phyloP scores from a whole-genome alignment of 2,329 filamentous ascomycete species.

The Raffaelea ambrosiae region DNA sequence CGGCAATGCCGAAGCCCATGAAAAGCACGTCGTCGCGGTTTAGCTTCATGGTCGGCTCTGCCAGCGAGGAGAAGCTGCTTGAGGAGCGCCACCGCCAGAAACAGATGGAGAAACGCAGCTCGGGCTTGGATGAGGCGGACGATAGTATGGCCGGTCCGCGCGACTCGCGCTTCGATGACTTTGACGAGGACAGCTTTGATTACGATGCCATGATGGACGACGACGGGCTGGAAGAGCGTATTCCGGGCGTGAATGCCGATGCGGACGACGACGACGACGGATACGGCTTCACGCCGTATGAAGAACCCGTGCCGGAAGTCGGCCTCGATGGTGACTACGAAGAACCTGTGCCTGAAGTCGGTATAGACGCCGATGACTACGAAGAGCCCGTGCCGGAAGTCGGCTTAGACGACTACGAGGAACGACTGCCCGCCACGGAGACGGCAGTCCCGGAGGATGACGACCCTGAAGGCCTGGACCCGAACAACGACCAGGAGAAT shows the following conservation, averaged over 20 bases:
- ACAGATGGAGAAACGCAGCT: slow-evolving; percentile 50
- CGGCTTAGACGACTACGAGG: not conserved
- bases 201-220: slow-evolving; percentile 59
- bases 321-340: not conserved
- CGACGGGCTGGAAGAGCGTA: slow-evolving; percentile 57
- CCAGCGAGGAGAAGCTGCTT: slow-evolving; percentile 57
- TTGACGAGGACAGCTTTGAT: slow-evolving; percentile 52
- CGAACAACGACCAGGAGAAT: slow-evolving; percentile 50
- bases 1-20: slow-evolving; percentile 53
- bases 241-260: slow-evolving; percentile 45
- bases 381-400: slow-evolving; percentile 35
- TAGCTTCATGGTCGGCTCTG: slow-evolving; percentile 69
- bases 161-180: slow-evolving; percentile 52
- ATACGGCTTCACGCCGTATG: slow-evolving; percentile 35
- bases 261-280: slow-evolving; percentile 28
- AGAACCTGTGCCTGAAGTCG: slow-evolving; percentile 9
- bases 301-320: slow-evolving; percentile 32
- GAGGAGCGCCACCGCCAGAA: slow-evolving; percentile 66
- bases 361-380: slow-evolving; percentile 32
- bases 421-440: not conserved
- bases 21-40: slow-evolving; percentile 73
- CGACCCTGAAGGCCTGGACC: slow-evolving; percentile 28
- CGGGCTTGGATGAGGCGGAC: slow-evolving; percentile 21
- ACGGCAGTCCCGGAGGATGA: slow-evolving; percentile 14
- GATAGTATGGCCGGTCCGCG: slow-evolving; percentile 18